Conservation (phyloP, 2,329 filamentous ascomycete species). For the Epichloe scottii region DNA sequence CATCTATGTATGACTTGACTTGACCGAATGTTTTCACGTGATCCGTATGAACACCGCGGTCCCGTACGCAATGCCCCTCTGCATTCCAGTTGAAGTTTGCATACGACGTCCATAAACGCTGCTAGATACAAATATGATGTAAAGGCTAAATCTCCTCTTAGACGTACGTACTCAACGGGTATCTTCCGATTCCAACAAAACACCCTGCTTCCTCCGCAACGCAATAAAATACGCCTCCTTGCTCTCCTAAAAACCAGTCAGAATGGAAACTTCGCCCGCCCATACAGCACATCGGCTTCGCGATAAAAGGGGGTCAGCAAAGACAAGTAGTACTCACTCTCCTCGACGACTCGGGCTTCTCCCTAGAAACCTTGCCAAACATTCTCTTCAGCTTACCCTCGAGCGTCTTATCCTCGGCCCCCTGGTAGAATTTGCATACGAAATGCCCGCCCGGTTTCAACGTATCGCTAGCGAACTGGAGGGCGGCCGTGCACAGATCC, state of each 20-base stretch:
- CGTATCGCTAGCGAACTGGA: conserved; percentile 76
- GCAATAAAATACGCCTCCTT: conserved; percentile 82
- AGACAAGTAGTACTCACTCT: conserved; percentile 43
- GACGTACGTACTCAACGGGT: background rate
- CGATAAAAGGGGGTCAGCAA: background rate
- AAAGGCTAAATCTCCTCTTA: no score
- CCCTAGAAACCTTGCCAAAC: conserved; percentile 68
- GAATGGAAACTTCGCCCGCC: background rate
- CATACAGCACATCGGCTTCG: background rate
- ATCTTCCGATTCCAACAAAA: conserved; percentile 13
- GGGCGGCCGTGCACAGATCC: conserved; percentile 81
- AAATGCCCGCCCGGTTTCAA: conserved; percentile 77
- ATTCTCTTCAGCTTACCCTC: conserved; percentile 62
- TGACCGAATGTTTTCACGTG: no score
- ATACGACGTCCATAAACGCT: no score
- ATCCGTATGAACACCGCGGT: no score
- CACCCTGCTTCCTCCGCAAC: conserved; percentile 48
- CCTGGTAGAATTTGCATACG: conserved; percentile 96
- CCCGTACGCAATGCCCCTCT: no score
- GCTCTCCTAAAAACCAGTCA: conserved; percentile 19
- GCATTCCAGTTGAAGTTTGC: no score
- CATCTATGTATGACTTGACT: no score
- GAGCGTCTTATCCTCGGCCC: conserved; percentile 68
- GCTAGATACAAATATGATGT: no score
- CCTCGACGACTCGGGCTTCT: conserved; percentile 86